Evolutionary conservation across 2,329 filamentous ascomycete species (phyloP).

Genomic region (Epichloe scottii): DNA sequence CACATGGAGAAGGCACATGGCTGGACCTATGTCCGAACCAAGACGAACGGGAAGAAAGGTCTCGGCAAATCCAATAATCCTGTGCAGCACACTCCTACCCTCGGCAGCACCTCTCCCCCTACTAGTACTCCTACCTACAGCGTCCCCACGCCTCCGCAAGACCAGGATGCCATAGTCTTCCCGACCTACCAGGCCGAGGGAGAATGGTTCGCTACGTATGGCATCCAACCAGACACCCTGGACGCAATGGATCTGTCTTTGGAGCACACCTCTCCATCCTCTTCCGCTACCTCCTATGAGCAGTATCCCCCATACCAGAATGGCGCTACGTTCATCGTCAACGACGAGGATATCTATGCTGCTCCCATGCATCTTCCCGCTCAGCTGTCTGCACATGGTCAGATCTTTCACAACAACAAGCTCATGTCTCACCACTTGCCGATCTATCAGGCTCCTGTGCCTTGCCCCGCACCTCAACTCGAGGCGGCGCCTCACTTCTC

Average conservation of each 20-base stretch:
- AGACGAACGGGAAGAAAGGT: slow-evolving; percentile 68
- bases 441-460: slow-evolving; percentile 16
- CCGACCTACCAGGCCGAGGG: slow-evolving; percentile 34
- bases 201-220: slow-evolving; percentile 29
- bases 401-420: slow-evolving; percentile 28
- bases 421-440: slow-evolving; percentile 29
- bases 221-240: slow-evolving; percentile 20
- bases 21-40: slow-evolving; percentile 83
- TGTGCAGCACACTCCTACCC: slow-evolving; percentile 42
- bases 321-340: slow-evolving; percentile 46
- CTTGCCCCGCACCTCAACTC: slow-evolving; percentile 13
- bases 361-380: slow-evolving; percentile 44
- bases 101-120: slow-evolving; percentile 51
- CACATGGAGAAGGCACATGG: slow-evolving; percentile 97
- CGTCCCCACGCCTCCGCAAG: slow-evolving; percentile 46
- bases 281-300: slow-evolving; percentile 26
- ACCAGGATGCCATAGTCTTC: slow-evolving; percentile 28
- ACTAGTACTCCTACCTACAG: slow-evolving; percentile 37
- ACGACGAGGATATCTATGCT: slow-evolving; percentile 50
- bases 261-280: slow-evolving; percentile 25
- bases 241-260: slow-evolving; percentile 29
- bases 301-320: slow-evolving; percentile 51
- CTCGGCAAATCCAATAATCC: slow-evolving; percentile 32
- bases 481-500: slow-evolving; percentile 44
- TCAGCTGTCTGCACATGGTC: slow-evolving; percentile 25